Percentiles rank a stretch among this genome's conserved stretches.
Conservation (phyloP, 1,139 yeast species). For the Diutina scorzettiae region DNA sequence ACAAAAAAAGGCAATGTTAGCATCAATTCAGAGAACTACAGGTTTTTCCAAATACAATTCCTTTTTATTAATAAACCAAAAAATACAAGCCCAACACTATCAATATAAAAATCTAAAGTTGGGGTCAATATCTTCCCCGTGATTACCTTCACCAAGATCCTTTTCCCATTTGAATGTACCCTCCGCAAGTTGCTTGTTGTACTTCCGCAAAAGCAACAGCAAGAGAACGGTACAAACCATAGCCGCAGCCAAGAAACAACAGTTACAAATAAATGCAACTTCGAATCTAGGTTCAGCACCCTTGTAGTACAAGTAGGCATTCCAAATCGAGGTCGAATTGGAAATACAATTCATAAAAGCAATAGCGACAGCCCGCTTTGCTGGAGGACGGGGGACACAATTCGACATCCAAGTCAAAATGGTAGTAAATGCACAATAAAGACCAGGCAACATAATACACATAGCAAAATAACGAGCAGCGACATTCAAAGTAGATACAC, state of each 20-base stretch:
- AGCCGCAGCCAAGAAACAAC: conserved; percentile 32
- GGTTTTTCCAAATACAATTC: too few relatives aligned
- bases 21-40: too few relatives aligned
- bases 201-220: conserved; percentile 23
- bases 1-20: too few relatives aligned
- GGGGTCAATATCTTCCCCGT: conserved; percentile 29
- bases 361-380: conserved; percentile 41
- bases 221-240: conserved; percentile 27
- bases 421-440: conserved; percentile 45
- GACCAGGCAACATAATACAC: conserved; percentile 49
- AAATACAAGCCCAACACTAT: not conserved
- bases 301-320: conserved; percentile 35
- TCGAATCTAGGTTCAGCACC: conserved; percentile 31
- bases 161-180: conserved; percentile 42
- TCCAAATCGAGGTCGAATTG: conserved; percentile 44
- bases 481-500: conserved; percentile 41
- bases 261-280: conserved; percentile 36
- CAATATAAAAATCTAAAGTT: conserved; percentile 31
- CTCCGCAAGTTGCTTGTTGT: conserved; percentile 30
- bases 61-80: not conserved
- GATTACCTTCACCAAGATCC: conserved; percentile 37
- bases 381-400: conserved; percentile 35
- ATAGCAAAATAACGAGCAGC: conserved; percentile 52
- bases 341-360: conserved; percentile 41
- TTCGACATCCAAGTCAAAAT: conserved; percentile 43